These are phyloP conservation scores for Papiliotrema laurentii DNA, from an alignment of 1,284 basidiomycete species.

Conservation along the genomic window DNA sequence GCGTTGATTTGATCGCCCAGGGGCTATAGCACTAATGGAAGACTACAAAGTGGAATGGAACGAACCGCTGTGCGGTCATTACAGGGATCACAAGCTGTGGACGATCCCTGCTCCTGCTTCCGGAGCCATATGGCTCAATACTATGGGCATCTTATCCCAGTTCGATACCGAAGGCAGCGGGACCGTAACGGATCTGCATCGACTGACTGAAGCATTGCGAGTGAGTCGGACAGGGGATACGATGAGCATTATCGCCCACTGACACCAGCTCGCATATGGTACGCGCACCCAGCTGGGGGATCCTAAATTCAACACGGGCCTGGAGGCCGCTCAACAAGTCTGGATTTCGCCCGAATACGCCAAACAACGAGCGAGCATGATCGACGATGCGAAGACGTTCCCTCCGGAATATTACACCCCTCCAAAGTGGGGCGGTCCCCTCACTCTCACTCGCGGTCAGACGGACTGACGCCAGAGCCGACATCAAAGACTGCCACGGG, in stretches of 20 bases:
- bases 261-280: constrained; percentile 24
- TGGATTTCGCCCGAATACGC: constrained; percentile 6
- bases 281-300: constrained; percentile 22
- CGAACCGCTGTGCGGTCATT: constrained; percentile 23
- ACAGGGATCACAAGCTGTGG: constrained; percentile 27
- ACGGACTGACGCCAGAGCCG: constrained; percentile 11
- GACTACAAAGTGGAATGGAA: constrained; percentile 30
- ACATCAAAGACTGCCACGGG: constrained; percentile 29
- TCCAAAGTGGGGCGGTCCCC: constrained; percentile 10
- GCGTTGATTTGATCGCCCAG: neutral
- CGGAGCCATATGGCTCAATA: constrained; percentile 33
- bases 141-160: constrained; percentile 28
- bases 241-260: too few relatives aligned
- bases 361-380: constrained; percentile 3
- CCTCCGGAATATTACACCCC: constrained; percentile 22
- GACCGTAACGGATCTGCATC: constrained; percentile 24
- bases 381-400: constrained; percentile 8
- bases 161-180: constrained; percentile 14
- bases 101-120: constrained; percentile 40
- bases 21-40: constrained; percentile 4
- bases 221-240: too few relatives aligned
- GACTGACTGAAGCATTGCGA: constrained; percentile 29
- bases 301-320: constrained; percentile 14
- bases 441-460: constrained; percentile 1
- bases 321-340: constrained; percentile 9